Evolutionary conservation across 2,329 filamentous ascomycete species (phyloP).

Genomic region (Arachnomyces sp.): DNA sequence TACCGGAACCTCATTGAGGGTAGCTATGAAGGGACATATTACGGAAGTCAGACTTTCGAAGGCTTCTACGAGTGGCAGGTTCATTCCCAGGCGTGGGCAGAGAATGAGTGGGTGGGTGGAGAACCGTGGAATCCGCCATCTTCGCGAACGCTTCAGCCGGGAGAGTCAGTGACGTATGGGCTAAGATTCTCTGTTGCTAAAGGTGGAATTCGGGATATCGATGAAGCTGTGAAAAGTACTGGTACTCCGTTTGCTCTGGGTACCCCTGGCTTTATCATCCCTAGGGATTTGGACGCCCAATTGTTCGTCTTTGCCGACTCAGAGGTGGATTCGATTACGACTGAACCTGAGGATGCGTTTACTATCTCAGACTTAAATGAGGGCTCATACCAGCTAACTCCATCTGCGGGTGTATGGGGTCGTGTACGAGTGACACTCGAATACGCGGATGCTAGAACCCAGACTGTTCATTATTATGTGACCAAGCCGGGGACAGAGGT

Average conservation of each 20-base stretch:
- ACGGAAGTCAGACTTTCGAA: conserved; percentile 50
- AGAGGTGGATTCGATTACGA: conserved; percentile 32
- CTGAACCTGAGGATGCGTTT: conserved; percentile 33
- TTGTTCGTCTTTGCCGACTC: conserved; percentile 40
- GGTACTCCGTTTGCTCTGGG: conserved; percentile 44
- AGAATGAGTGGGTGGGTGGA: conserved; percentile 46
- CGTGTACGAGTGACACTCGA: conserved; percentile 40
- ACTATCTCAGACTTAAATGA: conserved; percentile 21
- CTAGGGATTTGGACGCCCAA: conserved; percentile 38
- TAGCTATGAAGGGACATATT: conserved; percentile 31
- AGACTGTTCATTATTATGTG: conserved; percentile 51
- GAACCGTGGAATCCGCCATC: conserved; percentile 50
- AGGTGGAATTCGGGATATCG: conserved; percentile 40
- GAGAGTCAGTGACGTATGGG: conserved; percentile 41
- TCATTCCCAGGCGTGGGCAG: conserved; percentile 46
- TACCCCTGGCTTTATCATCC: conserved; percentile 48
- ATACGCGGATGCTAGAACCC: conserved; percentile 41
- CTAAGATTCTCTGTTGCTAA: conserved; percentile 44
- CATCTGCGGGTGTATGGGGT: conserved; percentile 41
- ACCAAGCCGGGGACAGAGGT: conserved; percentile 40
- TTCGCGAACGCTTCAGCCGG: conserved; percentile 38
- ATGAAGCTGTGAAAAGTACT: conserved; percentile 36
- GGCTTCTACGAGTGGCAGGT: conserved; percentile 55
- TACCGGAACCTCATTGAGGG: conserved; percentile 47
- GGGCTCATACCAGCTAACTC: conserved; percentile 36